These are phyloP conservation scores for Lasiosphaeria miniovina DNA, from an alignment of 495 filamentous ascomycete species.

Conservation along the genomic window DNA sequence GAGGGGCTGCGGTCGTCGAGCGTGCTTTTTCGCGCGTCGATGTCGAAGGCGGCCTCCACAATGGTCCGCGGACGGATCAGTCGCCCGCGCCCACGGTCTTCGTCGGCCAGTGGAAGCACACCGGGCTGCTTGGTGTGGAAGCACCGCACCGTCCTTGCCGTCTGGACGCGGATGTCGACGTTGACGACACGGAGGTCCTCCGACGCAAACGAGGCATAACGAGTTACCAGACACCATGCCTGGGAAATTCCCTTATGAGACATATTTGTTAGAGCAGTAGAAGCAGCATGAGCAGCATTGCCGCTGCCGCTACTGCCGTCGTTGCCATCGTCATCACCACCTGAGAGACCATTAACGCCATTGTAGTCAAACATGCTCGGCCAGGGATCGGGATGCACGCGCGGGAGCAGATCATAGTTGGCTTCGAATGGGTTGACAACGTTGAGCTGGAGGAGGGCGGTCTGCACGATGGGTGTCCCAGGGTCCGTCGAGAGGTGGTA, in stretches of 20 bases:
- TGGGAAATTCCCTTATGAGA: slow-evolving; percentile 64
- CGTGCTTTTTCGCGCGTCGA: slow-evolving; percentile 67
- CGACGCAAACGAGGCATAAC: slow-evolving; percentile 68
- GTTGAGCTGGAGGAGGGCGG: slow-evolving; percentile 59
- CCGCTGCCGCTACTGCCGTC: too few relatives aligned
- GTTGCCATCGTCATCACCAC: neutral
- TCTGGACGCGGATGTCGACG: slow-evolving; percentile 55
- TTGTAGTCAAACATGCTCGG: slow-evolving; percentile 73
- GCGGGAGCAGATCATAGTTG: slow-evolving; percentile 77
- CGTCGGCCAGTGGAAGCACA: slow-evolving; percentile 28
- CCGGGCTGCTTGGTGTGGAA: slow-evolving; percentile 31
- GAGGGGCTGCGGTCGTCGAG: slow-evolving; percentile 76
- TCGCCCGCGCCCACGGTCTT: neutral
- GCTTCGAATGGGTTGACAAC: slow-evolving; percentile 84
- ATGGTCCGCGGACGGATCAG: slow-evolving; percentile 59
- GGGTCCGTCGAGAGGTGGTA: slow-evolving; percentile 80
- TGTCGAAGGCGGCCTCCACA: slow-evolving; percentile 64
- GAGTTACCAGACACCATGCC: slow-evolving; percentile 71
- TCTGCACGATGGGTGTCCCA: slow-evolving; percentile 79
- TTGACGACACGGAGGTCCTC: slow-evolving; percentile 67
- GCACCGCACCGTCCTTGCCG: slow-evolving; percentile 45
- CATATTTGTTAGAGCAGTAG: slow-evolving; percentile 7
- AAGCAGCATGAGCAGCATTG: too few relatives aligned
- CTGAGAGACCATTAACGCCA: slow-evolving; percentile 29
- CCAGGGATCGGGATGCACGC: slow-evolving; percentile 74